phyloP scores from a whole-genome alignment of 495 filamentous ascomycete species.

The Ramalina intermedia region DNA sequence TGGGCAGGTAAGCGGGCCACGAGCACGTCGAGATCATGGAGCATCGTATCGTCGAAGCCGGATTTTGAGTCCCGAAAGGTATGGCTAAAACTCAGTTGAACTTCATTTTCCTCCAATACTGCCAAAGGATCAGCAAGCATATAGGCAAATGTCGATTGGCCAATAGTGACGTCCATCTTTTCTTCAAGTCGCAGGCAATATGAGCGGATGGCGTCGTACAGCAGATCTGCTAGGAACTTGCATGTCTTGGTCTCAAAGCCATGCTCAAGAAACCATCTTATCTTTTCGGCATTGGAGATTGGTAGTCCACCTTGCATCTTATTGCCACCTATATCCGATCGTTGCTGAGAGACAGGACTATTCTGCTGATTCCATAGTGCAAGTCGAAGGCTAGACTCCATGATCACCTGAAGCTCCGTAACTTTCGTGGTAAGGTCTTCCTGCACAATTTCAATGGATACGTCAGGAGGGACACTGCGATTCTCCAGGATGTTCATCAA shows the following conservation, averaged over 20 bases:
- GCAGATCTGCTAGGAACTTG: conserved; percentile 40
- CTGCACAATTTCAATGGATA: conserved; percentile 41
- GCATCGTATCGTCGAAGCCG: conserved; percentile 40
- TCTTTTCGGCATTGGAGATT: conserved; percentile 30
- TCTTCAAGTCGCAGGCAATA: conserved; percentile 42
- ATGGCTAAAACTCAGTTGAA: conserved; percentile 67
- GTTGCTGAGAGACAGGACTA: conserved; percentile 13
- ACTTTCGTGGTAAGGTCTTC: conserved; percentile 45
- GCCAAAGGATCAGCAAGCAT: conserved; percentile 71
- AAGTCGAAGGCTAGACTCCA: conserved; percentile 34
- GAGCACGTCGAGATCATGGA: conserved; percentile 61
- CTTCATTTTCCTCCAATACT: conserved; percentile 55
- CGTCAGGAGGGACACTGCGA: conserved; percentile 34
- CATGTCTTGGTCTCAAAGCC: conserved; percentile 52
- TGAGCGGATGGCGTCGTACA: conserved; percentile 37
- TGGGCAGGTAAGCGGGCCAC: conserved; percentile 77
- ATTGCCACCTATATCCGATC: conserved; percentile 14
- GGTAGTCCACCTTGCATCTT: conserved; percentile 41
- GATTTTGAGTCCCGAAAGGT: conserved; percentile 40
- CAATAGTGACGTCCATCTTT: conserved; percentile 56
- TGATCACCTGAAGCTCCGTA: conserved; percentile 39
- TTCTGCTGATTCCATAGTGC: conserved; percentile 41
- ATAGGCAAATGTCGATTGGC: conserved; percentile 59
- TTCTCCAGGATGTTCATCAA: conserved; percentile 64
- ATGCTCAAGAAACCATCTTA: conserved; percentile 41